Percentiles rank a stretch among this genome's conserved stretches.
Evolutionary conservation across 768 basidiomycete genomes (phyloP).

Genomic region (Pisolithus tinctorius): DNA sequence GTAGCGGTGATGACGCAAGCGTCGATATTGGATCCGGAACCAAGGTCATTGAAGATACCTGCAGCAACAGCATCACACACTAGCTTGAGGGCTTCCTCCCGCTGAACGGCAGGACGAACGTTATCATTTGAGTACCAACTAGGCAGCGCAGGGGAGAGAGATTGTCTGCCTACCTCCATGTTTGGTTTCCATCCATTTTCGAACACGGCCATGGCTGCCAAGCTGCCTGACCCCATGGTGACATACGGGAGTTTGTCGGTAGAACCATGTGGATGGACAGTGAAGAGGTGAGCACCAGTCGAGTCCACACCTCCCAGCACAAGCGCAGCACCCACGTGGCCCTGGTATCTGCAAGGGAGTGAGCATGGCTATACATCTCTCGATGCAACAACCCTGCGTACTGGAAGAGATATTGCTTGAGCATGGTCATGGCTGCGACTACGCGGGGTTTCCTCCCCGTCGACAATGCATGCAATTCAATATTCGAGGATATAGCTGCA

Average conservation of each 20-base stretch:
- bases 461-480: constrained; percentile 86
- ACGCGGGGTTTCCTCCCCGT: constrained; percentile 90
- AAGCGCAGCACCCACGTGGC: constrained; percentile 89
- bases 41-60: constrained; percentile 99
- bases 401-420: constrained; percentile 93
- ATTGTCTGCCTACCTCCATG: constrained; percentile 55
- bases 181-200: constrained; percentile 79
- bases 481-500: constrained; percentile 91
- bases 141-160: neutral
- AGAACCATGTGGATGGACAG: constrained; percentile 92
- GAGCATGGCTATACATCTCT: neutral
- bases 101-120: constrained; percentile 34
- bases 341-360: constrained; percentile 64
- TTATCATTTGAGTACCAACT: neutral
- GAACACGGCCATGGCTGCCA: constrained; percentile 98
- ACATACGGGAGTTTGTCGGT: constrained; percentile 99
- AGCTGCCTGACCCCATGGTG: constrained; percentile 94
- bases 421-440: constrained; percentile 98
- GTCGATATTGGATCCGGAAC: constrained; percentile 97
- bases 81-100: constrained; percentile 72
- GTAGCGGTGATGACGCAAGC: constrained; percentile 89
- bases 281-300: constrained; percentile 92
- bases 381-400: constrained; percentile 26
- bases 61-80: constrained; percentile 85
- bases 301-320: constrained; percentile 96